Base-by-base conservation (phyloP, 345 rosid genomes). In the Gossypium raimondii region DNA sequence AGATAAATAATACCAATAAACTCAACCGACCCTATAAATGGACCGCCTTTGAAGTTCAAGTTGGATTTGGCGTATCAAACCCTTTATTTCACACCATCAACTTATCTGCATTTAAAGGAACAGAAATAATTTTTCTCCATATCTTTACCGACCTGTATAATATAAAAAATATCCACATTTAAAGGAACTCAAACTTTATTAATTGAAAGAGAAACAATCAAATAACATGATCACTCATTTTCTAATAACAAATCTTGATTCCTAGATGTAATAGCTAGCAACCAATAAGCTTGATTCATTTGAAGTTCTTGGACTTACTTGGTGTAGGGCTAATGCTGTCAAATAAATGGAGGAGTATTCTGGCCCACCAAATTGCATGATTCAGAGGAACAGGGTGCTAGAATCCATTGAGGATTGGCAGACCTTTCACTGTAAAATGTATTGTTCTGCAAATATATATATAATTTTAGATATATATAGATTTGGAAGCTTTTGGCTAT, bases 301-400 rank as follows among this genome's bases (percentile, higher is more conserved):
- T 25, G 41, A 69, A 48, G 62, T 27, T 59, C n/a, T 74, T 64
- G 86, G 84, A 73, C 9, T 53, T 50, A 29, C 71, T 53, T 77
- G 79, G 58, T 24, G 69, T 22, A 47, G 50, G 73, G 74, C 56
- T 9, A 53, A 22, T 55, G 57, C 58, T 20, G 9, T 48, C 45
- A 44, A 59, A 75, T 29, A 75, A 73, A 76, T 80, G 81, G 73
- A 3, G 25, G 8, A 69, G 55, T 3, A 60, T 5, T 1, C 11
- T 82, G 88, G 78, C 84, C 85, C 83, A 79, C 85, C 85, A 44
- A 55, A 67, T 69, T 84, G 82, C 81, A 84, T 81, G 87, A 85
- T 79, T 82, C 83, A 78, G 84, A 74, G 82, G 74, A 78, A 78
- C 29, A 76, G 79, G 85, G 72, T 61, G 78, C 81, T 73, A 78